phyloP scores from a whole-genome alignment of 306 rosid genomes.

The Arachis stenosperma region DNA sequence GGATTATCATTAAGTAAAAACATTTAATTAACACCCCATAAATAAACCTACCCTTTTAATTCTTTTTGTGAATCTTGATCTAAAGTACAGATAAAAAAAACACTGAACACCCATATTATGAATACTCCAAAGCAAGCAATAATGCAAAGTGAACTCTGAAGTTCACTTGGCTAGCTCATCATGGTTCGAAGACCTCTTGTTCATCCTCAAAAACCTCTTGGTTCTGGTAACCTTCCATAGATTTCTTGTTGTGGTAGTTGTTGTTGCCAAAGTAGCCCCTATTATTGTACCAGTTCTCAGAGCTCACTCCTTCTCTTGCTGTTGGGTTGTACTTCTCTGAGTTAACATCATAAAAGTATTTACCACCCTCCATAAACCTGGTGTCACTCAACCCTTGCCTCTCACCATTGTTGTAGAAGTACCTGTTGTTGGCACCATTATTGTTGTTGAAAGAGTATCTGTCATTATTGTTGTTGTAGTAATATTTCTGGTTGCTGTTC shows the following conservation, averaged over 20 bases:
- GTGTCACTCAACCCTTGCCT: conserved; percentile 88
- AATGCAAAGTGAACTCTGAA: conserved; percentile 27
- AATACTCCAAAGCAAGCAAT: conserved; percentile 17
- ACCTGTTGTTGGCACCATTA: conserved; percentile 28
- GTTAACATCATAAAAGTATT: conserved; percentile 51
- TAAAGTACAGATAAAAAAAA: conserved; percentile 43
- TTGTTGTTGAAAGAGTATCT: conserved; percentile 32
- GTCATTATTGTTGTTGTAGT: conserved; percentile 18
- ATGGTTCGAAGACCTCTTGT: conserved; percentile 68
- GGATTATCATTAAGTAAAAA: conserved; percentile 16
- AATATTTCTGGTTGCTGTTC: conserved; percentile 38
- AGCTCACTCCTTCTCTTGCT: conserved; percentile 42
- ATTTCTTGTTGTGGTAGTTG: conserved; percentile 47
- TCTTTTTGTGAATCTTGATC: conserved; percentile 34
- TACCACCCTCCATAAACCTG: conserved; percentile 72
- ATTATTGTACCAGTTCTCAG: conserved; percentile 53
- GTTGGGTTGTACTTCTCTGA: conserved; percentile 53
- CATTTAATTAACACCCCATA: conserved; percentile 22
- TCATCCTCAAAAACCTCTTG: conserved; percentile 55
- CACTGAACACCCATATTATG: conserved; percentile 28
- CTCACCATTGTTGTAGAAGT: conserved; percentile 36
- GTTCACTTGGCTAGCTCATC: conserved; percentile 49
- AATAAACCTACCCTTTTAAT: conserved; percentile 26
- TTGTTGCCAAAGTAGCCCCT: conserved; percentile 55
- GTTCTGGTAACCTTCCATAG: conserved; percentile 68